phyloP scores from a whole-genome alignment of 257 asterid species.

The Solanum pinnatisectum region DNA sequence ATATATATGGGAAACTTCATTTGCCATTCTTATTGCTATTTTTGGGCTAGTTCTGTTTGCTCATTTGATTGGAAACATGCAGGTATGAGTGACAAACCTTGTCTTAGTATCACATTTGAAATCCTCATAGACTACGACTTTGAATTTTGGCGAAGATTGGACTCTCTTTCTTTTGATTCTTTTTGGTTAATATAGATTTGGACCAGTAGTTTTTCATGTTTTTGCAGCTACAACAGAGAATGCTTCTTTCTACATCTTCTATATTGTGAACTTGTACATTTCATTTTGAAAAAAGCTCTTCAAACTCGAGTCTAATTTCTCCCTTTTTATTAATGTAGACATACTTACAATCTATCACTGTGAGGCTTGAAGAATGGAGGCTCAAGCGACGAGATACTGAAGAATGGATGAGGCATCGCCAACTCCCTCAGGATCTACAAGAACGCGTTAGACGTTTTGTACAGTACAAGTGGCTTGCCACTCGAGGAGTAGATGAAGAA shows the following conservation, averaged over 20 bases:
- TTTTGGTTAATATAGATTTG: background rate
- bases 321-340: conserved; percentile 29
- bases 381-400: conserved; percentile 79
- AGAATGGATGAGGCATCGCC: conserved; percentile 94
- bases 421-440: conserved; percentile 55
- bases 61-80: conserved; percentile 89
- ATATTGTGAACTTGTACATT: background rate
- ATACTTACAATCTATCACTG: conserved; percentile 75
- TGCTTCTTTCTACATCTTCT: background rate
- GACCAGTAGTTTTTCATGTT: background rate
- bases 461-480: conserved; percentile 81
- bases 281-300: background rate
- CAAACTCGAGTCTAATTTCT: background rate
- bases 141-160: background rate
- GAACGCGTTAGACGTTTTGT: conserved; percentile 63
- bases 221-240: background rate
- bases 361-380: conserved; percentile 96
- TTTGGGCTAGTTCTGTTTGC: conserved; percentile 86
- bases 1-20: conserved; percentile 64
- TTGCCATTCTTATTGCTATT: conserved; percentile 78
- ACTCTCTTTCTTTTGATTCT: background rate
- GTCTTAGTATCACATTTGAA: background rate
- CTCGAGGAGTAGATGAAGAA: conserved; percentile 84
- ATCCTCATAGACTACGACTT: background rate
- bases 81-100: conserved; percentile 26